Percentiles rank a stretch among this genome's conserved stretches.
Conservation (phyloP, 495 filamentous ascomycete genomes). For the Trichoderma gamsii region DNA sequence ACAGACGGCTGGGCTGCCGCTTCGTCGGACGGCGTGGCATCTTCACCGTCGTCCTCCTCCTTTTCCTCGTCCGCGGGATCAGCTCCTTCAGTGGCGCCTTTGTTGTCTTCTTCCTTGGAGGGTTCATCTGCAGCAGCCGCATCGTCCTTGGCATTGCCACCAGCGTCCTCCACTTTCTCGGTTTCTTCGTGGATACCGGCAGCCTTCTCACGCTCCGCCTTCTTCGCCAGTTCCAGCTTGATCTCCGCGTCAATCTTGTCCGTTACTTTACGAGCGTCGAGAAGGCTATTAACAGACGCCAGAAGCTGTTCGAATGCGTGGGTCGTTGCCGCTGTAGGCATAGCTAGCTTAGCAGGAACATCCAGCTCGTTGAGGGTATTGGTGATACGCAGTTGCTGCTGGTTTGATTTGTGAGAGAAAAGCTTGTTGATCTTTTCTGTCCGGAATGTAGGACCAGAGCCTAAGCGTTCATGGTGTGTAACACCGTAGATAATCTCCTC, state of each 20-base stretch:
- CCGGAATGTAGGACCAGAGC: conserved; percentile 66
- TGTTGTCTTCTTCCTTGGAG: conserved; percentile 21
- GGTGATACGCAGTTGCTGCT: conserved; percentile 74
- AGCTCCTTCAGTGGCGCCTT: conserved; percentile 16
- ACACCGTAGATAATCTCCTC: conserved; percentile 79
- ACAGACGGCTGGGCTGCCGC: conserved; percentile 21
- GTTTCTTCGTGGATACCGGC: conserved; percentile 21
- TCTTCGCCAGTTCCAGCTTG: conserved; percentile 59
- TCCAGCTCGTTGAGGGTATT: conserved; percentile 72
- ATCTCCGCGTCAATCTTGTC: conserved; percentile 88
- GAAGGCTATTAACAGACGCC: conserved; percentile 60
- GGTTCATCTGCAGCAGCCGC: conserved; percentile 19
- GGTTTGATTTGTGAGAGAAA: conserved; percentile 72
- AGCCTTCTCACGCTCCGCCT: conserved; percentile 53
- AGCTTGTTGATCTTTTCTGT: conserved; percentile 78
- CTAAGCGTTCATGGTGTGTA: conserved; percentile 76
- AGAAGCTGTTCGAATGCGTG: conserved; percentile 78
- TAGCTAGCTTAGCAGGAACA: conserved; percentile 67
- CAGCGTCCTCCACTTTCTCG: conserved; percentile 16
- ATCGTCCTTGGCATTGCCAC: conserved; percentile 18
- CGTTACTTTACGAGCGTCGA: conserved; percentile 74
- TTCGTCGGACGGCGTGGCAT: conserved; percentile 19
- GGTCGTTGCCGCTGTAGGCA: conserved; percentile 78
- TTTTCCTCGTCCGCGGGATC: conserved; percentile 3
- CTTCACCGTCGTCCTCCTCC: background rate